Evolutionary conservation across 805 yeast genomes (phyloP).

Genomic region (Kuraishia borneana): DNA sequence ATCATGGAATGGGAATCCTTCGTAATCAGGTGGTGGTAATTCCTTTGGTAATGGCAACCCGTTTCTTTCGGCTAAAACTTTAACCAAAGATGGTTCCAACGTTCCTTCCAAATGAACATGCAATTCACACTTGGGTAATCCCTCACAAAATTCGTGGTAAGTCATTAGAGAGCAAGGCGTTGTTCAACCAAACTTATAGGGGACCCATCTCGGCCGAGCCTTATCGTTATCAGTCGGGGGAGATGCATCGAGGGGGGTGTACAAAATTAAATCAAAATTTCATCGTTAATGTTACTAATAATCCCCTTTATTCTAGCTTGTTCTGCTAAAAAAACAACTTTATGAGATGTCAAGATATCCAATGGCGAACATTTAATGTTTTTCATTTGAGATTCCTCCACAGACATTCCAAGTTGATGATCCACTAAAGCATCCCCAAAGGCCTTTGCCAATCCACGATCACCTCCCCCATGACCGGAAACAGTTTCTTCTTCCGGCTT

Average conservation of each 20-base stretch:
- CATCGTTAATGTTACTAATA: neutral
- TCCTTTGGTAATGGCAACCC: slow-evolving; percentile 14
- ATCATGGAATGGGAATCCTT: slow-evolving; percentile 23
- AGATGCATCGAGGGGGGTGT: no score
- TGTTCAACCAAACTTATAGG: neutral
- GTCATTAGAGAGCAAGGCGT: neutral
- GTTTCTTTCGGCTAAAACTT: slow-evolving; percentile 19
- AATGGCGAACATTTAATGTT: slow-evolving; percentile 11
- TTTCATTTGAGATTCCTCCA: slow-evolving; percentile 8
- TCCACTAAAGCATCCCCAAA: slow-evolving; percentile 10
- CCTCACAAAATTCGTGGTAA: slow-evolving; percentile 15
- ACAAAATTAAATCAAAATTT: neutral
- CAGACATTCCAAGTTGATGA: slow-evolving; percentile 5
- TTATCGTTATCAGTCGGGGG: no score
- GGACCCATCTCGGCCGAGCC: no score
- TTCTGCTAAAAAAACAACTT: slow-evolving; percentile 13
- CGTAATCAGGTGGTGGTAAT: no score
- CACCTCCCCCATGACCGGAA: slow-evolving; percentile 17
- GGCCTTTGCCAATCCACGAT: slow-evolving; percentile 11
- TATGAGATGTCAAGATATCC: slow-evolving; percentile 10
- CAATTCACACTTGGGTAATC: slow-evolving; percentile 36
- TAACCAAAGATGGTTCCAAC: slow-evolving; percentile 25
- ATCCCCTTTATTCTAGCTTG: slow-evolving; percentile 5
- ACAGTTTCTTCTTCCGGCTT: slow-evolving; percentile 5
- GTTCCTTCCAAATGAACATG: slow-evolving; percentile 35